Percentiles rank a stretch among this genome's conserved stretches.
Evolutionary conservation across 192 early-diverging fungal species (phyloP).

Genomic region (Backusella liffmaniae): DNA sequence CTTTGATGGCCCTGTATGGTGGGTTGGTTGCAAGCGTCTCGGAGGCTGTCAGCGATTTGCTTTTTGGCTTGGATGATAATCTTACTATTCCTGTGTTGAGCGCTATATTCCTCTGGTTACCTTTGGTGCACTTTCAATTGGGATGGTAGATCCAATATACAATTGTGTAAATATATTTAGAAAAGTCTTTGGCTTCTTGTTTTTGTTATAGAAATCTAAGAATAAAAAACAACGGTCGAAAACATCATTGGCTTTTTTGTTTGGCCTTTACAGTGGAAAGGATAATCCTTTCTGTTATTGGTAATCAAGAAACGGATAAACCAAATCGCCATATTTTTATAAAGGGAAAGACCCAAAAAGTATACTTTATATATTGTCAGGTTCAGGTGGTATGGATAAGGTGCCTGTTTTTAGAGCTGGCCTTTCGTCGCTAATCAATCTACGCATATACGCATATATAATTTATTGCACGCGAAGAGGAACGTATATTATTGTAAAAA

Average conservation of each 20-base stretch:
- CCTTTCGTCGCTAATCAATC: no score
- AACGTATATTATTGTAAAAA: background rate
- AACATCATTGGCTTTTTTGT: background rate
- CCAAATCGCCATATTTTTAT: background rate
- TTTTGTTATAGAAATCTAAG: background rate
- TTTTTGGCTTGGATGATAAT: conserved; percentile 47
- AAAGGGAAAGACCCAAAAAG: background rate
- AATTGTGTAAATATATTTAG: background rate
- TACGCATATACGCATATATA: no score
- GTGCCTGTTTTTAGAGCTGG: background rate
- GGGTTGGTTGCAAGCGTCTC: conserved; percentile 39
- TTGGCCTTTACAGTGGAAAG: background rate
- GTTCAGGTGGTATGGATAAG: no score
- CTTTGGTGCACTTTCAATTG: conserved; percentile 20
- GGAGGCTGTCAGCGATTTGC: conserved; percentile 36
- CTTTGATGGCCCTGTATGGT: conserved; percentile 31
- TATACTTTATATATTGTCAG: background rate
- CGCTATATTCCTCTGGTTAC: conserved; percentile 38
- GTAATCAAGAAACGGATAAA: background rate
- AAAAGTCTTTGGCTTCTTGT: background rate
- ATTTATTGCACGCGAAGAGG: background rate
- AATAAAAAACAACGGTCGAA: background rate
- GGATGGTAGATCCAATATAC: background rate
- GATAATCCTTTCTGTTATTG: background rate
- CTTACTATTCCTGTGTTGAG: conserved; percentile 42